Base-by-base conservation (phyloP, 2,329 filamentous ascomycete species). In the Epichloe sylvatica region DNA sequence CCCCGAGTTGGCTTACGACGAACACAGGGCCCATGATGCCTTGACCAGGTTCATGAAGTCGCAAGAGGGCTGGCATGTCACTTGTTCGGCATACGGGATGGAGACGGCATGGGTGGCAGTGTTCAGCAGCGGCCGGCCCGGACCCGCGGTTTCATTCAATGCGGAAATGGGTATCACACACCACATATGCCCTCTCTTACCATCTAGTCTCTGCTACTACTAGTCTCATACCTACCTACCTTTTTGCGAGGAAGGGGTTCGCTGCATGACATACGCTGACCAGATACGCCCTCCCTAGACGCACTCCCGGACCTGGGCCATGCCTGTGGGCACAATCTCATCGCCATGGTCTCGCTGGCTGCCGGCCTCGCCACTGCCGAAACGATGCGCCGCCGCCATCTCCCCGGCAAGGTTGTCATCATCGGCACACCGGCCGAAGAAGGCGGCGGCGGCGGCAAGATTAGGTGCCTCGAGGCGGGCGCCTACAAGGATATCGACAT, bases 251-350 rank as follows among this genome's bases (percentile, higher is more conserved):
- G 25, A 8, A 1, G 8, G 25, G 7, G 3, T 19, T 19, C 19
- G 19, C 19, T 19, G n/a, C 37, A 15, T 13, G 3, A 17, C 5
- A 21, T 9, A n/a, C 15, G 37, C 44, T 46, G 9, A 46, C n/a
- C 21, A 38, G 13, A 35, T 25, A 25, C 12, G 35, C 30, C 33
- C 30, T 30, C 9, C 19, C 21, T 12, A 52, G 73, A 76, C 51
- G 72, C 71, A 0, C 62, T 74, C 0, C 70, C 50, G 1, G 23
- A 46, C 11, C 4, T 76, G 7, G 73, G 73, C 36, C 74, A 77
- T 54, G 72, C 73, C 7, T 78, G 75, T 49, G 75, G 75, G 4
- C 75, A 77, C 60, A 77, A 77, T 53, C 65, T 75, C 44, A 76
- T 53, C 17, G 52, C 52, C 12, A 37, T 45, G 17, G 43, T 70